phyloP scores from a whole-genome alignment of 1,284 basidiomycete species.

The Ceratobasidium sp. region DNA sequence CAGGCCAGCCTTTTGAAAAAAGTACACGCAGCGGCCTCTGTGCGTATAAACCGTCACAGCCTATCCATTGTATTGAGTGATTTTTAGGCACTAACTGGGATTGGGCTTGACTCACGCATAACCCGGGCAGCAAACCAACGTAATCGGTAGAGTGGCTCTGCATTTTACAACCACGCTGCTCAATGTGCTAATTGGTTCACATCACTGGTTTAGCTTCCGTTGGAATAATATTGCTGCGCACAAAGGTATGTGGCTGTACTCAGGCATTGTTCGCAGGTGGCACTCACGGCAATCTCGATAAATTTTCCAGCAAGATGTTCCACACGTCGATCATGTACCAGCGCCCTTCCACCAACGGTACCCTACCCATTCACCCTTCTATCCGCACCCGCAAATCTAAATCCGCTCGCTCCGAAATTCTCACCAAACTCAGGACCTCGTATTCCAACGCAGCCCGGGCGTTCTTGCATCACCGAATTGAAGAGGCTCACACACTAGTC shows the following conservation, averaged over 20 bases:
- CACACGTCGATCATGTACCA: conserved; percentile 39
- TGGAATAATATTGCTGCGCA: background rate
- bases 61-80: background rate
- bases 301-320: conserved; percentile 18
- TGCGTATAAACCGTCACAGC: background rate
- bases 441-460: conserved; percentile 79
- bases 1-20: conserved; percentile 9
- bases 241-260: background rate
- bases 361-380: background rate
- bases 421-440: conserved; percentile 67
- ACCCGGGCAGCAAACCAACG: background rate
- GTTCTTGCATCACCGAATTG: conserved; percentile 75
- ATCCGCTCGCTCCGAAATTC: conserved; percentile 17
- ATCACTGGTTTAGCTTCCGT: background rate
- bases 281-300: background rate
- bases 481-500: conserved; percentile 70
- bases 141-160: background rate
- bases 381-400: conserved; percentile 14
- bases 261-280: background rate
- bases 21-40: background rate
- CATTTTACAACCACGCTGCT: background rate
- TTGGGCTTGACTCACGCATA: background rate
- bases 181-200: background rate
- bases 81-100: background rate
- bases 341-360: background rate